Conservation (phyloP, 1,284 basidiomycete species). For the Puccinia coronata region DNA sequence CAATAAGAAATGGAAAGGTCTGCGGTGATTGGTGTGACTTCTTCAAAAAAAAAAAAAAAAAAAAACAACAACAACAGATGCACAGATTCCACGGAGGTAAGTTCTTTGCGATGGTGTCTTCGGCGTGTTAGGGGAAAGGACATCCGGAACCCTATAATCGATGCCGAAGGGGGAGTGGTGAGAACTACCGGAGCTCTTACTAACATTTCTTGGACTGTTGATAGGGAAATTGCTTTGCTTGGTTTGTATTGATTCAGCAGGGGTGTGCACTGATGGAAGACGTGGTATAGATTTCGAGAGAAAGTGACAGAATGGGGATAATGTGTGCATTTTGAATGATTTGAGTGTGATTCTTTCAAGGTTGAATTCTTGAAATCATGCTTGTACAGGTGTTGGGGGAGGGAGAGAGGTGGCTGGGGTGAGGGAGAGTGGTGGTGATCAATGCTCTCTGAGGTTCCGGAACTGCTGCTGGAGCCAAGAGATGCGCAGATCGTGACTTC, state of each 20-base stretch:
- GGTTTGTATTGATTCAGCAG: background rate
- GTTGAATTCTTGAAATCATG: background rate
- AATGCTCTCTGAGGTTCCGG: conserved; percentile 12
- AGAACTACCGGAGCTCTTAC: background rate
- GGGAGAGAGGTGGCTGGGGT: background rate
- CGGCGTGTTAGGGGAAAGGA: background rate
- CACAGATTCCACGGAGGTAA: background rate
- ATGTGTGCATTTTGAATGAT: background rate
- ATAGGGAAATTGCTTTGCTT: background rate
- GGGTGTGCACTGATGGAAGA: background rate
- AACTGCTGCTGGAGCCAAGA: conserved; percentile 28
- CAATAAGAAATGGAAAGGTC: background rate
- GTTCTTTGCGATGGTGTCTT: background rate
- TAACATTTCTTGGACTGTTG: background rate
- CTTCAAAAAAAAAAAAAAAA: too few species aligned
- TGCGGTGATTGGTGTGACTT: too few species aligned
- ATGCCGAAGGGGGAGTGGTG: background rate
- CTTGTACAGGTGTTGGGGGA: background rate
- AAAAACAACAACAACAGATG: background rate
- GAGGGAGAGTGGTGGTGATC: background rate
- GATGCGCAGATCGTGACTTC: conserved; percentile 21
- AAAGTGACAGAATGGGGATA: background rate
- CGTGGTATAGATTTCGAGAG: background rate
- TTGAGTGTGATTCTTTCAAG: background rate
- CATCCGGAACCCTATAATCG: background rate